phyloP scores from a whole-genome alignment of 176 grass and related monocot species.

The Luzula sylvatica region DNA sequence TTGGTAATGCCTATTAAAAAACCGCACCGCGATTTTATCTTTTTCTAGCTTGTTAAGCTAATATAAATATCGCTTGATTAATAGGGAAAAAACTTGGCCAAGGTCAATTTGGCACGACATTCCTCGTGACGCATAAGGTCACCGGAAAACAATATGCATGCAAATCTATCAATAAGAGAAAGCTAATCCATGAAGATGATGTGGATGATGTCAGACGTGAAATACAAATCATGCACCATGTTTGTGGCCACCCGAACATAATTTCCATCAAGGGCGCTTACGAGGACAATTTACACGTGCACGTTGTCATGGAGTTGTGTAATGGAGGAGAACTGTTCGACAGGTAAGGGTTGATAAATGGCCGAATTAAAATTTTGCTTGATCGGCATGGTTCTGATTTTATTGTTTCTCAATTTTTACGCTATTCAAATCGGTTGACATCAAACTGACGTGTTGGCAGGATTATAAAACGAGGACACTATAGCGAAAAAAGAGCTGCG shows the following conservation, averaged over 20 bases:
- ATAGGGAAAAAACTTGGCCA: constrained; percentile 22
- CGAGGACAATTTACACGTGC: constrained; percentile 17
- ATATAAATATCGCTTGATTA: not conserved
- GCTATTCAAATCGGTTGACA: no score
- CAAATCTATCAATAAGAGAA: constrained; percentile 29
- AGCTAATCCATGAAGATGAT: constrained; percentile 18
- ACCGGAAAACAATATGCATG: constrained; percentile 20
- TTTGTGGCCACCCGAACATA: constrained; percentile 13
- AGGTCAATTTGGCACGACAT: constrained; percentile 25
- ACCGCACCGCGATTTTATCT: not conserved
- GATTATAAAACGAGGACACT: constrained; percentile 21
- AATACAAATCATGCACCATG: constrained; percentile 29
- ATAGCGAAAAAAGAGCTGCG: constrained; percentile 18
- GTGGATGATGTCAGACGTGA: constrained; percentile 21
- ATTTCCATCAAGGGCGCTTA: constrained; percentile 22
- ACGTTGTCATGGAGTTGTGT: constrained; percentile 20
- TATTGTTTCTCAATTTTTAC: no score
- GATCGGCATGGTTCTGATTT: no score
- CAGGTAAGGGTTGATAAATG: not conserved
- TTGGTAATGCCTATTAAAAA: constrained; percentile 15
- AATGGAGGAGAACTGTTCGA: constrained; percentile 20
- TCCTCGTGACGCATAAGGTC: constrained; percentile 15
- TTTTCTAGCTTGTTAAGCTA: not conserved
- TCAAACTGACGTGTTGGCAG: not conserved
- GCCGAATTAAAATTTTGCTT: no score